Conservation (phyloP, 1,139 yeast species). For the Chernovozyma aurita region DNA sequence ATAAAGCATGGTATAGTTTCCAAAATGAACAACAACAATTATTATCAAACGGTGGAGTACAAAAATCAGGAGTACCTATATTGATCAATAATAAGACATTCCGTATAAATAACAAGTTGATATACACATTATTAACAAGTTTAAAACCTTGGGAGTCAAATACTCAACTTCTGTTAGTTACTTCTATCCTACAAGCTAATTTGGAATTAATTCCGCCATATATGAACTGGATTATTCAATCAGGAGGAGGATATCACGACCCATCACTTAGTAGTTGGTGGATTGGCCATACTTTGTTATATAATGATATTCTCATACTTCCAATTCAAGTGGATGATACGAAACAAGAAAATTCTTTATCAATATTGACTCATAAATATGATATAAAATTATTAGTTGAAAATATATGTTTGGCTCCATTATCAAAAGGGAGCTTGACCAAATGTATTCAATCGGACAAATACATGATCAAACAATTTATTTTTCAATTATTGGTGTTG, state of each 20-base stretch:
- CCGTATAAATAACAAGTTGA: constrained; percentile 60
- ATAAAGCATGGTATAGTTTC: constrained; percentile 48
- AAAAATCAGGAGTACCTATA: constrained; percentile 24
- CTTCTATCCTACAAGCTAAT: constrained; percentile 46
- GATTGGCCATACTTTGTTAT: constrained; percentile 66
- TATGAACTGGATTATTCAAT: constrained; percentile 48
- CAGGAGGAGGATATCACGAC: constrained; percentile 59
- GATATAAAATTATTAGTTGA: constrained; percentile 37
- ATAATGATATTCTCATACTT: constrained; percentile 53
- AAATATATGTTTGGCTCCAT: constrained; percentile 59
- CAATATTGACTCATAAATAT: constrained; percentile 2
- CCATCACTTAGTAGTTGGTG: constrained; percentile 78
- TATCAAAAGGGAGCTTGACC: constrained; percentile 54
- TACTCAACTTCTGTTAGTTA: constrained; percentile 52
- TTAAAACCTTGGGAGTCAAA: constrained; percentile 82
- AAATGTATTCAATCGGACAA: constrained; percentile 55
- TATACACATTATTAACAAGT: constrained; percentile 57
- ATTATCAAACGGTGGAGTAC: neutral
- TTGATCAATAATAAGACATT: constrained; percentile 45
- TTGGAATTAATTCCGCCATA: constrained; percentile 79
- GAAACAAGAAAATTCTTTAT: constrained; percentile 8
- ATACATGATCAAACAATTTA: constrained; percentile 60
- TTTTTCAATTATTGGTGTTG: constrained; percentile 55
- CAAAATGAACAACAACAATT: constrained; percentile 1
- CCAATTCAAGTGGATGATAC: constrained; percentile 24